Evolutionary conservation across 495 filamentous ascomycete genomes (phyloP).

Genomic region (Penicillium cataractarum): DNA sequence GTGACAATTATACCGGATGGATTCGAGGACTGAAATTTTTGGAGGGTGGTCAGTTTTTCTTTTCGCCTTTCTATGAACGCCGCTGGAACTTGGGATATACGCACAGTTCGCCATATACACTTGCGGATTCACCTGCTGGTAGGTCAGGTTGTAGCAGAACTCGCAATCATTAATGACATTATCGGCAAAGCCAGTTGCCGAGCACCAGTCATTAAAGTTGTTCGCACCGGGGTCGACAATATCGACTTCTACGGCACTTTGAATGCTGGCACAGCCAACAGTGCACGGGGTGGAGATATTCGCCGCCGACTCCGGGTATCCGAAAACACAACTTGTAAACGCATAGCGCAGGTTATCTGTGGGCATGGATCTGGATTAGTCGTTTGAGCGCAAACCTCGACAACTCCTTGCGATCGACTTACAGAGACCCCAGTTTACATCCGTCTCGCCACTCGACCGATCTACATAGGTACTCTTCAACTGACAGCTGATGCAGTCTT

Average conservation of each 20-base stretch:
- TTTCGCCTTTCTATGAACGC: slow-evolving; percentile 2
- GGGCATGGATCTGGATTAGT: slow-evolving; percentile 9
- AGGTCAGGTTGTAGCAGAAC: slow-evolving; percentile 49
- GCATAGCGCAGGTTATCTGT: slow-evolving; percentile 56
- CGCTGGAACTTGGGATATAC: slow-evolving; percentile 20
- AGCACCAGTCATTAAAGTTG: slow-evolving; percentile 41
- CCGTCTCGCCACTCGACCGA: slow-evolving; percentile 49
- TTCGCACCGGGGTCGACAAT: slow-evolving; percentile 32
- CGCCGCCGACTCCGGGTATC: slow-evolving; percentile 37
- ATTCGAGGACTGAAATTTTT: slow-evolving; percentile 48
- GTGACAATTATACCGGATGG: slow-evolving; percentile 54
- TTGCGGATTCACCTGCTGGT: slow-evolving; percentile 28
- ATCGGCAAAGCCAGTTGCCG: slow-evolving; percentile 41
- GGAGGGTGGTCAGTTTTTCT: slow-evolving; percentile 3
- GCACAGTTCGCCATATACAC: slow-evolving; percentile 55
- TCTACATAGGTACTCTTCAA: slow-evolving; percentile 58
- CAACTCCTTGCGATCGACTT: slow-evolving; percentile 27
- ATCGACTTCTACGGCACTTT: slow-evolving; percentile 38
- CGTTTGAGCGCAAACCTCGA: not conserved
- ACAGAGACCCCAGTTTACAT: slow-evolving; percentile 66
- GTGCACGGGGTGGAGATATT: slow-evolving; percentile 48
- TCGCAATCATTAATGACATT: slow-evolving; percentile 48
- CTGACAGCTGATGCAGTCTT: slow-evolving; percentile 62
- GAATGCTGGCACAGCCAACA: slow-evolving; percentile 43
- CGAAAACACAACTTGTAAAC: slow-evolving; percentile 50